Conservation (phyloP, 768 basidiomycete genomes). For the Coprinopsis strossmayeri region DNA sequence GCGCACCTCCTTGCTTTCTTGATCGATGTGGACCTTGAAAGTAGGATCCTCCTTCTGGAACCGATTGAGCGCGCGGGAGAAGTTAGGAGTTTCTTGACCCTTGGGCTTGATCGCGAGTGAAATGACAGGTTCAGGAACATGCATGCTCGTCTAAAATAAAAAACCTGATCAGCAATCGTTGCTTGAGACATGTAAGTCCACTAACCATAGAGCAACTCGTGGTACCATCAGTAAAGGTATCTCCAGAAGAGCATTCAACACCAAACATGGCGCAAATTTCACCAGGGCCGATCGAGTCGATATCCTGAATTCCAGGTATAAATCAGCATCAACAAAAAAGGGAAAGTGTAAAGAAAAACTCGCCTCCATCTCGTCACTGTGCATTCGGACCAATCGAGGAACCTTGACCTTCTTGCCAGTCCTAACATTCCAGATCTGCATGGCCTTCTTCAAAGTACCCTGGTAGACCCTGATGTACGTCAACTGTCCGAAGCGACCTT, state of each 20-base stretch:
- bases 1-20: conserved; percentile 85
- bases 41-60: conserved; percentile 99
- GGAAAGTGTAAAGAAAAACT: conserved; percentile 14
- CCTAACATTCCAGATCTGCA: conserved; percentile 83
- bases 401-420: conserved; percentile 98
- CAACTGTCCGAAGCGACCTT: conserved; percentile 93
- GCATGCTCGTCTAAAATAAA: conserved; percentile 82
- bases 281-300: conserved; percentile 89
- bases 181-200: conserved; percentile 2
- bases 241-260: conserved; percentile 95
- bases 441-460: conserved; percentile 82
- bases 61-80: conserved; percentile 91
- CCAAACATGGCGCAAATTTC: conserved; percentile 99
- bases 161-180: conserved; percentile 2
- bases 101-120: conserved; percentile 90
- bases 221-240: conserved; percentile 93
- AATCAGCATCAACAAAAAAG: background rate
- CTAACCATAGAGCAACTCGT: conserved; percentile 89
- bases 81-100: conserved; percentile 92
- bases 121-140: conserved; percentile 96
- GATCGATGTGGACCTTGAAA: conserved; percentile 94
- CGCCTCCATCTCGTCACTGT: conserved; percentile 99
- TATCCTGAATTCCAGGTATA: conserved; percentile 58
- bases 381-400: conserved; percentile 93
- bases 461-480: conserved; percentile 99